A percentile compares a stretch with the other conserved stretches of the same genome.
phyloP scores from a whole-genome alignment of 2,329 filamentous ascomycete genomes.

The Talaromyces sp. region DNA sequence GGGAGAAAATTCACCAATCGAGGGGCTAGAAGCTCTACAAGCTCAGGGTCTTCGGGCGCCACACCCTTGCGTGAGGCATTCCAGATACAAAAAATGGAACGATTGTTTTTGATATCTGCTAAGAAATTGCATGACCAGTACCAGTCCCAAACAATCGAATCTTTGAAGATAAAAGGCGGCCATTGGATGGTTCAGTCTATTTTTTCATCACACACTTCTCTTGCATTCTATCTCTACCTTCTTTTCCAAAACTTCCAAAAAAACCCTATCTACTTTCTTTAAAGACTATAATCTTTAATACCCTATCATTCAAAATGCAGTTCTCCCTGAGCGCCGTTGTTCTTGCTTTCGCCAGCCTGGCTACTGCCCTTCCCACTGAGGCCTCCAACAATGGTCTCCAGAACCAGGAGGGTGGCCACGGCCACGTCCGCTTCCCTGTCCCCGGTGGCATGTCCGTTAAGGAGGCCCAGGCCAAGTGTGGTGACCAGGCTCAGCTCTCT shows the following conservation, averaged over 20 bases:
- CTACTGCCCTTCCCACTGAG: constrained; percentile 30
- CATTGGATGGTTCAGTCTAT: neutral
- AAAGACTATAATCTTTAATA: constrained; percentile 25
- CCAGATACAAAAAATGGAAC: constrained; percentile 15
- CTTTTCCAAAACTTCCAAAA: constrained; percentile 5
- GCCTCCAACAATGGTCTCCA: constrained; percentile 12
- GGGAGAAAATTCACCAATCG: constrained; percentile 12
- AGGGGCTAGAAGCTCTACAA: constrained; percentile 2
- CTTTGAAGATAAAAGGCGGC: constrained; percentile 25
- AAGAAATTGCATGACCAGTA: constrained; percentile 1
- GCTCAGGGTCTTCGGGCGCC: constrained; percentile 1
- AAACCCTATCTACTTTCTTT: constrained; percentile 12
- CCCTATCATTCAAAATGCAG: constrained; percentile 38
- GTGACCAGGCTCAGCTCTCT: constrained; percentile 40
- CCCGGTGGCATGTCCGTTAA: constrained; percentile 33
- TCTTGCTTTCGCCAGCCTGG: constrained; percentile 36
- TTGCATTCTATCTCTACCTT: constrained; percentile 11
- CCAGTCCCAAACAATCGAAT: constrained; percentile 7
- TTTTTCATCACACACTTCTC: constrained; percentile 15
- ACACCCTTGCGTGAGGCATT: constrained; percentile 25
- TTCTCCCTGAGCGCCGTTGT: constrained; percentile 35
- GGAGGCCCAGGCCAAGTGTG: constrained; percentile 41
- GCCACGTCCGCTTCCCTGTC: constrained; percentile 18
- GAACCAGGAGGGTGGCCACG: constrained; percentile 1
- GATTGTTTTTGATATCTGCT: constrained; percentile 17